phyloP scores from a whole-genome alignment of 2,329 filamentous ascomycete genomes.

The Cladosporium colombiae region DNA sequence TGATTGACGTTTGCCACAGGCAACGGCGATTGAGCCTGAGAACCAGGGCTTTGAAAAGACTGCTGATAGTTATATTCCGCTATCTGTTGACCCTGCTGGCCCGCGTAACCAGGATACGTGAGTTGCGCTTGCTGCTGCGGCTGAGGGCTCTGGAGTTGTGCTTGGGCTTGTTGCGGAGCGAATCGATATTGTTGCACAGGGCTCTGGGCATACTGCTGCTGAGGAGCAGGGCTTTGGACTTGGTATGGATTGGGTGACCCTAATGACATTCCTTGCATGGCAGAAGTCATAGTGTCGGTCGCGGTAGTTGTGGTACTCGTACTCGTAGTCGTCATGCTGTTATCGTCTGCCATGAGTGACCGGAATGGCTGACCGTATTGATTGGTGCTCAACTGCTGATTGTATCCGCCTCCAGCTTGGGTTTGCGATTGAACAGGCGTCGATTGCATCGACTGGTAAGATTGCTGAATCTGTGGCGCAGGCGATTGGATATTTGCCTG shows the following conservation, averaged over 20 bases:
- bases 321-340: neutral
- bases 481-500: neutral
- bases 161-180: neutral
- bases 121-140: constrained; percentile 4
- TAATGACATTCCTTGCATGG: neutral
- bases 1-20: neutral
- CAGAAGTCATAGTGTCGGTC: neutral
- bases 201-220: neutral
- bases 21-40: neutral
- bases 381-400: neutral
- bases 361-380: neutral
- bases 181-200: neutral
- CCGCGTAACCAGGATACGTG: neutral
- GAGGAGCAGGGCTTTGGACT: neutral
- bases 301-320: neutral
- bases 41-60: neutral
- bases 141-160: neutral
- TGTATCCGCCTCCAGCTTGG: neutral
- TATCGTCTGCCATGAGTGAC: neutral
- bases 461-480: neutral
- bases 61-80: neutral
- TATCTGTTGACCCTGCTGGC: neutral
- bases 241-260: neutral
- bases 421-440: neutral
- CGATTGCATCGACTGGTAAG: neutral